Evolutionary conservation across 768 basidiomycete genomes (phyloP), one percentile per base, ranked within the genome.

Genomic region (Tylopilus balloui): DNA sequence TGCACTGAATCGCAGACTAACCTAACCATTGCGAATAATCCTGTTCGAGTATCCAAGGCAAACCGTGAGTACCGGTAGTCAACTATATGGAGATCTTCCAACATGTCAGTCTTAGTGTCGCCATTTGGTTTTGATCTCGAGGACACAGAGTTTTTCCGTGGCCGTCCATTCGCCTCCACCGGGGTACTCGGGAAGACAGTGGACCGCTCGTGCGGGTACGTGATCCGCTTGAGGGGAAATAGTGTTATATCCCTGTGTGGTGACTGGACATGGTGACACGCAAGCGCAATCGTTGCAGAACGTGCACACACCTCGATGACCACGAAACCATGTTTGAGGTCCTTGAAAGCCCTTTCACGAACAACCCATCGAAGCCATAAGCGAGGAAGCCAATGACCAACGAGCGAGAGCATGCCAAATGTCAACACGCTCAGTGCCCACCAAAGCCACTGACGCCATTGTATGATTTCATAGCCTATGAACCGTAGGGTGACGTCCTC

Each of bases 11-110:
- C 28, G 29, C 19, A 31, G n/a, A 23, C 38, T 21, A 69, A 93
- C 93, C 84, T 82, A 45, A 90, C 75, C 76, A 90, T 86, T 29
- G 68, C 72, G 66, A 96, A 98, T 40, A 90, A 66, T 3, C 94
- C 93, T 4, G 79, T 86, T 40, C 80, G 78, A 8, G 87, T 85
- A 62, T 99, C 92, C 23, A 98, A 69, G 1, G 87, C 86, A 69
- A 93, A 96, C 13, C 90, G 80, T 17, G 88, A 88, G 61, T 98
- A 95, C 20, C 96, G 86, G 67, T 96, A 96, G 63, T 97, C 92
- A 39, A 94, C 78, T 38, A 89, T 66, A 37, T 81, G 73, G 32
- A 97, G 73, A 47, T 69, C 67, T 15, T 73, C 69, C 13, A 90
- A 65, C 17, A 71, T 58, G 9, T 71, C 69, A 49, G 66, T 58